These are phyloP conservation scores for Trichodelitschia bisporula DNA, from an alignment of 495 filamentous ascomycete species.

Conservation along the genomic window DNA sequence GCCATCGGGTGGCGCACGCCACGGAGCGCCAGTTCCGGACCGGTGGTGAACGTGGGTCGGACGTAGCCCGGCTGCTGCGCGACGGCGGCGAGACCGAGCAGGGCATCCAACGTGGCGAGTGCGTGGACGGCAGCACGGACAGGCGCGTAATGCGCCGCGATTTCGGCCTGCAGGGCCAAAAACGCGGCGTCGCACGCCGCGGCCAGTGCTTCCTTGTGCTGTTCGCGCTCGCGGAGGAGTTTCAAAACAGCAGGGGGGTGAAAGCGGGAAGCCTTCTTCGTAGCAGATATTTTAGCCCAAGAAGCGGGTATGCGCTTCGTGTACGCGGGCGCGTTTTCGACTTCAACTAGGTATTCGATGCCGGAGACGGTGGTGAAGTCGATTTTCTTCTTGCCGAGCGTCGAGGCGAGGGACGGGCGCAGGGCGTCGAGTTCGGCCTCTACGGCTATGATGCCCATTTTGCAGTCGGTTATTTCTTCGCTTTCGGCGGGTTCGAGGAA, in stretches of 20 bases:
- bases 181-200: conserved; percentile 87
- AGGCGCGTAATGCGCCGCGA: conserved; percentile 62
- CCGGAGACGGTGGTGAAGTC: conserved; percentile 60
- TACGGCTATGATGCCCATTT: conserved; percentile 73
- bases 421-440: conserved; percentile 70
- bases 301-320: conserved; percentile 73
- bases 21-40: conserved; percentile 42
- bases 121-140: conserved; percentile 72
- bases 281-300: conserved; percentile 84
- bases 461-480: conserved; percentile 63
- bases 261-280: conserved; percentile 78
- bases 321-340: conserved; percentile 48
- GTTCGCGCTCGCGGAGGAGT: conserved; percentile 70
- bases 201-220: conserved; percentile 79
- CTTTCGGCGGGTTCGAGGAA: conserved; percentile 71
- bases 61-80: conserved; percentile 70
- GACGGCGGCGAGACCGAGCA: conserved; percentile 64
- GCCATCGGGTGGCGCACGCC: conserved; percentile 89
- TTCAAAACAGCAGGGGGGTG: conserved; percentile 77
- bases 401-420: conserved; percentile 40
- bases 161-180: conserved; percentile 34
- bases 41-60: conserved; percentile 57
- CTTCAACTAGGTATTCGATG: conserved; percentile 86
- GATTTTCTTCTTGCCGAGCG: conserved; percentile 41
- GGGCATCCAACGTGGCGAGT: conserved; percentile 71